Evolutionary conservation across 2,329 filamentous ascomycete genomes (phyloP), one percentile per base, ranked within the genome.

Genomic region (Lizonia empirigonia): DNA sequence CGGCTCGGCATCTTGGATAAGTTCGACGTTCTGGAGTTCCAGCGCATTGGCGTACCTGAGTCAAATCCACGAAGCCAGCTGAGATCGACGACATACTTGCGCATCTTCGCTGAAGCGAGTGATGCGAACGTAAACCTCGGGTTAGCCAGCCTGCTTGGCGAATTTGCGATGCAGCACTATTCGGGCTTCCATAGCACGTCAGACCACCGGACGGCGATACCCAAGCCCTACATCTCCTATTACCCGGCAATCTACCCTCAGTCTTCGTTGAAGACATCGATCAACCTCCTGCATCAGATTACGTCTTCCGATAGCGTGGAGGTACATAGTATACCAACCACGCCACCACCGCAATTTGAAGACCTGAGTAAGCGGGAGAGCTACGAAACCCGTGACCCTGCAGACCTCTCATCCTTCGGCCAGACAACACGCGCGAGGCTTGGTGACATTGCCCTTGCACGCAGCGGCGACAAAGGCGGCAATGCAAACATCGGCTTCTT

Each of bases 11-110:
- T 74, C 5, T 48, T 70, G 19, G 67, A 77, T 16, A 67, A 76
- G 26, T 73, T 82, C 35, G 76, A 82, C 45, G 64, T 79, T 3
- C 69, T 84, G n/a, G 80, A 83, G 29, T 82, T 83, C 42, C 80
- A 83, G 61, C 76, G 67, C 60, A 58, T 68, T 35, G 63, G 67
- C 22, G 50, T 67, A 13, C 66, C 67, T 4, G 65, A 65, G 24
- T 27, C 53, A 2, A 62, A 70, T 26, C 68, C 69, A 3, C 52
- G 23, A 20, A 62, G 56, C 38, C 69, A 70, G 40, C 58, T 71
- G 36, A 50, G 59, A 20, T 68, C 65, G 26, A 73, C 70, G 7
- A 62, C 63, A 2, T 71, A 68, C 50, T 60, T 70, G 18, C 65
- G 69, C 13, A 60, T 72, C 23, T 69, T 71, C 40, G 69, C 67